Conservation (phyloP, 1,284 basidiomycete genomes). For the Moesziomyces sp. region DNA sequence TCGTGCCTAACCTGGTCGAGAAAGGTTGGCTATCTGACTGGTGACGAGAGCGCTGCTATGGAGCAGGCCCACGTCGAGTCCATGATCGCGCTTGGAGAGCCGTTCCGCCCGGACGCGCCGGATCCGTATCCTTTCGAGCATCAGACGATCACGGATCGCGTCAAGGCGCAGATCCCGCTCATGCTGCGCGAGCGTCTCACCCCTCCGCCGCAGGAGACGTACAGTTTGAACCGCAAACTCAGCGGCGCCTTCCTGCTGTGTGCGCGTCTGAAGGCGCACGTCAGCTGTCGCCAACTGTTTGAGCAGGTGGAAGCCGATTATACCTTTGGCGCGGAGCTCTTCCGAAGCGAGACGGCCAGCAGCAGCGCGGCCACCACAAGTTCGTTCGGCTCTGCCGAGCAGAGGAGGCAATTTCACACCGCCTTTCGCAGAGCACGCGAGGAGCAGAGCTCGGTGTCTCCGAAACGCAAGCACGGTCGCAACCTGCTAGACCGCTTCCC, state of each 20-base stretch:
- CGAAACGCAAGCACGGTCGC: constrained; percentile 23
- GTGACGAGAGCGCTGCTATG: constrained; percentile 90
- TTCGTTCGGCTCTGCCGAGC: constrained; percentile 22
- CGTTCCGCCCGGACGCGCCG: constrained; percentile 76
- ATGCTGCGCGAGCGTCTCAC: constrained; percentile 90
- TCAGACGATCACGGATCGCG: constrained; percentile 77
- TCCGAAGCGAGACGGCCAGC: neutral
- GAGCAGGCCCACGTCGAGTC: constrained; percentile 86
- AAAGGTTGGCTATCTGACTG: constrained; percentile 88
- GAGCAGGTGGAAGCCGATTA: constrained; percentile 31
- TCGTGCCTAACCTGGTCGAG: constrained; percentile 80
- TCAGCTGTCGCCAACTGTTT: constrained; percentile 77
- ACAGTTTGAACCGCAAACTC: constrained; percentile 92
- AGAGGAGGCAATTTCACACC: constrained; percentile 31
- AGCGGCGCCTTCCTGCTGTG: constrained; percentile 94
- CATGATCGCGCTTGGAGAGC: constrained; percentile 79
- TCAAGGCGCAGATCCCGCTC: constrained; percentile 84
- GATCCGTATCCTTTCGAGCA: constrained; percentile 78
- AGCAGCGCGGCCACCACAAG: constrained; percentile 1
- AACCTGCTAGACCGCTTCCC: constrained; percentile 41
- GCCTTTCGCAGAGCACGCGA: constrained; percentile 12
- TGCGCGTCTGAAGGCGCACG: constrained; percentile 79
- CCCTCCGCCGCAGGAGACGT: constrained; percentile 93
- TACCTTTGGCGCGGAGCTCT: constrained; percentile 17
- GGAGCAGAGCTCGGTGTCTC: neutral